Conservation (phyloP, 257 asterid genomes). For the Salvia miltiorrhiza region DNA sequence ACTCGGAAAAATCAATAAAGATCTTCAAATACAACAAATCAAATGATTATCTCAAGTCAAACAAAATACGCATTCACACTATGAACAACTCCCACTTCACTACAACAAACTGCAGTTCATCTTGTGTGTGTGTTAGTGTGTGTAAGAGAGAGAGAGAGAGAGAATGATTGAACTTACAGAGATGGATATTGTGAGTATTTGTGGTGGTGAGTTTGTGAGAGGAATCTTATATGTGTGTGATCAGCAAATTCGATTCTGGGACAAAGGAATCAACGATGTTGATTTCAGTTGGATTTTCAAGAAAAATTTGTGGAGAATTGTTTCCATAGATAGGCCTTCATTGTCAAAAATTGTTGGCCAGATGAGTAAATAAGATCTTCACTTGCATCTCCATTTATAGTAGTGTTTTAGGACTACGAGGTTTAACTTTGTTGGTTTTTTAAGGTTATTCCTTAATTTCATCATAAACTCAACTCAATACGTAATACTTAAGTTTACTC, state of each 20-base stretch:
- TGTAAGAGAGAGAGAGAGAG: neutral
- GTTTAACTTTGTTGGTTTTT: neutral
- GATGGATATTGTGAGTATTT: constrained; percentile 12
- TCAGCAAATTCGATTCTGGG: constrained; percentile 25
- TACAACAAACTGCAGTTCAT: neutral
- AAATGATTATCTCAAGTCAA: neutral
- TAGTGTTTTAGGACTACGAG: neutral
- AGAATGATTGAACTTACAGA: neutral
- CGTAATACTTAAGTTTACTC: neutral
- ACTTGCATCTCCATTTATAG: constrained; percentile 34
- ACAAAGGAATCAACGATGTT: constrained; percentile 12
- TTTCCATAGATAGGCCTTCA: constrained; percentile 7
- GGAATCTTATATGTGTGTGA: constrained; percentile 25
- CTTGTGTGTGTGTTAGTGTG: neutral
- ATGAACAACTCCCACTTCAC: neutral
- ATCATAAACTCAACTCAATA: neutral
- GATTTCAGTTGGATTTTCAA: constrained; percentile 18
- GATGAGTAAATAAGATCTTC: constrained; percentile 20
- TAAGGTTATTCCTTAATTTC: neutral
- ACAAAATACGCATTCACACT: constrained; percentile 5
- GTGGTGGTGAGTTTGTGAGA: constrained; percentile 1
- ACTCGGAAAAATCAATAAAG: neutral
- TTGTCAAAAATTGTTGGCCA: constrained; percentile 5
- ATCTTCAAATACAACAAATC: neutral
- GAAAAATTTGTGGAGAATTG: neutral